These are phyloP conservation scores for Trichothecium sympodiale DNA, from an alignment of 2,329 filamentous ascomycete genomes.

Conservation along the genomic window DNA sequence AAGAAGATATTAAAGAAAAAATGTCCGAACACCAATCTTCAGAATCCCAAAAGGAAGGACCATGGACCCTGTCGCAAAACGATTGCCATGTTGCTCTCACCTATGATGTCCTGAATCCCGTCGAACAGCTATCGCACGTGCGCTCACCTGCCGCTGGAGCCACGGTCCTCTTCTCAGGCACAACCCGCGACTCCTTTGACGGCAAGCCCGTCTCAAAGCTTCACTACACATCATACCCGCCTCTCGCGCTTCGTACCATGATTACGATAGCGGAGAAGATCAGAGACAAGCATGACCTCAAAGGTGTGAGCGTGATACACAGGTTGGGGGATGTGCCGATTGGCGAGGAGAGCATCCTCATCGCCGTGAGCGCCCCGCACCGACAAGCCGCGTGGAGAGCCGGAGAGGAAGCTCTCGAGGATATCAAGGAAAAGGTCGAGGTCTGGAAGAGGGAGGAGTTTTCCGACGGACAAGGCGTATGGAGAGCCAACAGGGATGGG, in stretches of 20 bases:
- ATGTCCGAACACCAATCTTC: background rate
- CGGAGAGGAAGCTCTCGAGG: slow-evolving; percentile 80
- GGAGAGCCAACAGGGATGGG: slow-evolving; percentile 81
- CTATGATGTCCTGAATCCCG: slow-evolving; percentile 44
- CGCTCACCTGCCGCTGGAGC: slow-evolving; percentile 64
- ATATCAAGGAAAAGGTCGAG: slow-evolving; percentile 78
- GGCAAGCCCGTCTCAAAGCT: slow-evolving; percentile 63
- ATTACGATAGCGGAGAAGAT: slow-evolving; percentile 50
- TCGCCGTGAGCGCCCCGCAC: slow-evolving; percentile 77
- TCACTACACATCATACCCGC: slow-evolving; percentile 63
- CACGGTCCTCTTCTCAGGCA: slow-evolving; percentile 71
- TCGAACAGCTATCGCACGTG: slow-evolving; percentile 51
- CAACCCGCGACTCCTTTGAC: slow-evolving; percentile 65
- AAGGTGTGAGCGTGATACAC: slow-evolving; percentile 71
- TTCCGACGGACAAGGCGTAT: slow-evolving; percentile 63
- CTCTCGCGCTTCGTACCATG: slow-evolving; percentile 60
- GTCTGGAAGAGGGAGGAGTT: slow-evolving; percentile 95
- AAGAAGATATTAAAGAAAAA: background rate
- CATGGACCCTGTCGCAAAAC: slow-evolving; percentile 32
- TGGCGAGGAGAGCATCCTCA: slow-evolving; percentile 85
- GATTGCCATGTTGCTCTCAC: slow-evolving; percentile 60
- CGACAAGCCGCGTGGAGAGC: slow-evolving; percentile 76
- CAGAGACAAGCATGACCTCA: slow-evolving; percentile 49
- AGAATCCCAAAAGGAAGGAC: slow-evolving; percentile 8
- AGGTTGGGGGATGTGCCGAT: slow-evolving; percentile 77